Conservation (phyloP, 2,329 filamentous ascomycete genomes). For the Pleurostoma richardsiae region DNA sequence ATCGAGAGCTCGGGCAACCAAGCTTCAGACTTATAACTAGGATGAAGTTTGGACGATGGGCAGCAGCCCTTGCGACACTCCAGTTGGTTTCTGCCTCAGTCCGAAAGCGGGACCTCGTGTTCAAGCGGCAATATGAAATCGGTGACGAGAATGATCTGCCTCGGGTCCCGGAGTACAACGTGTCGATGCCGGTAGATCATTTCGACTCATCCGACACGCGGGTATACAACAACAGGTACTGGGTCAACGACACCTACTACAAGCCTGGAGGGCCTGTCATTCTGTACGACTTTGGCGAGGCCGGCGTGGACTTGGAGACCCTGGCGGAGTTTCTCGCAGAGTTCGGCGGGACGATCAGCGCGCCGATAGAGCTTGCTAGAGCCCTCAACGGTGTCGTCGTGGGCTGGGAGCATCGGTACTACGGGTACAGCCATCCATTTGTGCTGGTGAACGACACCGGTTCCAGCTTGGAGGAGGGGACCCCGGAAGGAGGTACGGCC, state of each 20-base stretch:
- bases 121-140: too few species aligned
- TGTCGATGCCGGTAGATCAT: constrained; percentile 15
- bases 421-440: constrained; percentile 14
- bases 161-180: too few species aligned
- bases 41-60: too few species aligned
- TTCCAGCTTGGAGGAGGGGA: constrained; percentile 7
- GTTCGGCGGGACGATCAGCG: constrained; percentile 2
- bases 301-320: neutral
- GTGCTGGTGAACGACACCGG: constrained; percentile 4
- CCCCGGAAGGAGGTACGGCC: constrained; percentile 1
- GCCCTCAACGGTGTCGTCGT: constrained; percentile 14
- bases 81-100: too few species aligned
- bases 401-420: constrained; percentile 18
- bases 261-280: constrained; percentile 15
- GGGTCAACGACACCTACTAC: constrained; percentile 17
- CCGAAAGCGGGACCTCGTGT: too few species aligned
- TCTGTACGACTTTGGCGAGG: constrained; percentile 17
- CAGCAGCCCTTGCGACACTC: too few species aligned
- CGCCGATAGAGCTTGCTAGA: constrained; percentile 12
- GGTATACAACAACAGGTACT: constrained; percentile 15
- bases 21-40: too few species aligned
- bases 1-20: too few species aligned
- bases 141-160: too few species aligned
- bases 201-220: constrained; percentile 11
- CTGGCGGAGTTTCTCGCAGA: constrained; percentile 7